Conservation (phyloP, 2,329 filamentous ascomycete genomes). For the Ophiostoma tasmaniense region DNA sequence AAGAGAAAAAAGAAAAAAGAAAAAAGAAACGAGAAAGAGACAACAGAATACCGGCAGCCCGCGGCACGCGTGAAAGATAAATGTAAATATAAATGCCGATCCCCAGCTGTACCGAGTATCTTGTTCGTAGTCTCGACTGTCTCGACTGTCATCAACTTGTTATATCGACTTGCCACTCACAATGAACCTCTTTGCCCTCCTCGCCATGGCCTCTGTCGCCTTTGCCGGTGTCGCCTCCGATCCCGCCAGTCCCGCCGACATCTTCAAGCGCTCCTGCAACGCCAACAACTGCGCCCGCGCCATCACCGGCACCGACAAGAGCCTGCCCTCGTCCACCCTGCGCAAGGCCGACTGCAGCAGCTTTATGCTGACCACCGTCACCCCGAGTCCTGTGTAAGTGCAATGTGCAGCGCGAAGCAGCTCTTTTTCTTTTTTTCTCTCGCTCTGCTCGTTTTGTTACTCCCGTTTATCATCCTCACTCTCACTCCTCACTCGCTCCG, state of each 20-base stretch:
- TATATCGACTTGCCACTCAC: too few relatives aligned
- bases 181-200: constrained; percentile 36
- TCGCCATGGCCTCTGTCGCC: constrained; percentile 32
- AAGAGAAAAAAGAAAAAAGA: background rate
- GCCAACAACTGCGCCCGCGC: constrained; percentile 41
- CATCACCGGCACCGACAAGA: constrained; percentile 37
- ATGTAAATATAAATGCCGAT: background rate
- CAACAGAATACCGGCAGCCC: too few relatives aligned
- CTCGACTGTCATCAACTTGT: too few relatives aligned
- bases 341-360: constrained; percentile 20
- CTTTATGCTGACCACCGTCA: constrained; percentile 34
- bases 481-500: background rate
- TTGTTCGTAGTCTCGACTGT: background rate
- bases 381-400: constrained; percentile 34
- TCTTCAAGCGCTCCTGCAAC: constrained; percentile 28
- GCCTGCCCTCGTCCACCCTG: constrained; percentile 34
- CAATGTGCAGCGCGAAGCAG: too few relatives aligned
- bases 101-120: background rate
- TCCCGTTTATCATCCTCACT: too few relatives aligned
- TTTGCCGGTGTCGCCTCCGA: constrained; percentile 23
- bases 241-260: background rate
- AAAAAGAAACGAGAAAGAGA: too few relatives aligned
- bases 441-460: background rate
- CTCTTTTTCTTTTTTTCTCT: background rate
- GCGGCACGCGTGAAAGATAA: too few relatives aligned